A percentile compares a stretch with the other conserved stretches of the same genome.
Evolutionary conservation across 2,329 filamentous ascomycete genomes (phyloP).

Genomic region (Pyrenophora tritici-repentis): DNA sequence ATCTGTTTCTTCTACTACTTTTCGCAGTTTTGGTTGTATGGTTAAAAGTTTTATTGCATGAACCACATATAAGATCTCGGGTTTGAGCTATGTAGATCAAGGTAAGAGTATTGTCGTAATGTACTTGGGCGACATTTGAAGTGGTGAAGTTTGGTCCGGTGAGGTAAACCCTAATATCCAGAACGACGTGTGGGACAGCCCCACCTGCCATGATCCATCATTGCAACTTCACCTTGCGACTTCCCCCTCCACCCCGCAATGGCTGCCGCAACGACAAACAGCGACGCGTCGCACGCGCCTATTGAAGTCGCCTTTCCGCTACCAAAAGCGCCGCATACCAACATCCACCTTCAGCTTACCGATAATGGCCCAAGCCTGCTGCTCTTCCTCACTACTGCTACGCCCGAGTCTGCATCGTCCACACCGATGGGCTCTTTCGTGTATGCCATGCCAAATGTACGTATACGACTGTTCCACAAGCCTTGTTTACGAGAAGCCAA

Average conservation of each 20-base stretch:
- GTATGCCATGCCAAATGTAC: conserved; percentile 88
- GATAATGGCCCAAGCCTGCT: conserved; percentile 58
- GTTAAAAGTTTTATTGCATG: too few species aligned
- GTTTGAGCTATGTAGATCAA: too few species aligned
- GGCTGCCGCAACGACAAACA: conserved; percentile 20
- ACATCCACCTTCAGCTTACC: conserved; percentile 63
- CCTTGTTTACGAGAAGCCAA: neutral
- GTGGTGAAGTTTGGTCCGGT: neutral
- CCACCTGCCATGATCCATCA: conserved; percentile 6
- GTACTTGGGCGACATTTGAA: too few species aligned
- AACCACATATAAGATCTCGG: too few species aligned
- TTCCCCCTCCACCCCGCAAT: conserved; percentile 17
- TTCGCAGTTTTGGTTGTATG: neutral
- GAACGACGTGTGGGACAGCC: conserved; percentile 8
- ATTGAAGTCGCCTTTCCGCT: conserved; percentile 63
- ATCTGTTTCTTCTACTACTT: neutral
- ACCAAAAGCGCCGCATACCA: conserved; percentile 61
- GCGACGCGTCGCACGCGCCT: conserved; percentile 43
- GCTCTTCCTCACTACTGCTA: conserved; percentile 61
- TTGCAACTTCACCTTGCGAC: conserved; percentile 5
- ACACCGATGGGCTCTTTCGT: conserved; percentile 81
- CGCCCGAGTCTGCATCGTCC: conserved; percentile 47
- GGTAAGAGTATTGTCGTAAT: too few species aligned
- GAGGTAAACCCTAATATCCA: too few species aligned
- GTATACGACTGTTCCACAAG: conserved; percentile 19